A percentile compares a stretch with the other conserved stretches of the same genome.
These are phyloP conservation scores for Crithidia brevicula DNA, from an alignment of 208 protist species.

Conservation along the genomic window DNA sequence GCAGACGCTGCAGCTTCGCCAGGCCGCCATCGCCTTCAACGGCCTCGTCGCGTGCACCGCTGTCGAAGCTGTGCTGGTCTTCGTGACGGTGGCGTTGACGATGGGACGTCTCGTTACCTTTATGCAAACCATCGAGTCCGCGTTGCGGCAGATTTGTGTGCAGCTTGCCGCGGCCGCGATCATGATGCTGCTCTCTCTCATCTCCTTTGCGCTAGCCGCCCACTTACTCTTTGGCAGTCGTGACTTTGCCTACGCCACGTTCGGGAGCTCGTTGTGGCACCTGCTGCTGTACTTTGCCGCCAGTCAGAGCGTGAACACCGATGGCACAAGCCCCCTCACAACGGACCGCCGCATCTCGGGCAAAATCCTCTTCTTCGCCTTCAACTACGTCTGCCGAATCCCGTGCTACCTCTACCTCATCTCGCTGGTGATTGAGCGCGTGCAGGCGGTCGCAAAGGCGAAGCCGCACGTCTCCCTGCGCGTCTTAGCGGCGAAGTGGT, in stretches of 20 bases:
- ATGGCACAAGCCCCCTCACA: background rate
- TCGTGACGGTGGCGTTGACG: background rate
- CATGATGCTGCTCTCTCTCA: slow-evolving; percentile 9
- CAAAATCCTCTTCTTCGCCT: background rate
- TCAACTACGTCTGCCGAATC: slow-evolving; percentile 10
- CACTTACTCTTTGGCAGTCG: slow-evolving; percentile 29
- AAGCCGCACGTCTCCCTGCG: slow-evolving; percentile 16
- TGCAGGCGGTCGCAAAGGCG: slow-evolving; percentile 4
- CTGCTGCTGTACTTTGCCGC: slow-evolving; percentile 8
- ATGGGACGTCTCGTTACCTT: background rate
- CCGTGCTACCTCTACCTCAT: slow-evolving; percentile 10
- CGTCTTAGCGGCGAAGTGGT: slow-evolving; percentile 25
- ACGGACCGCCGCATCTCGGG: background rate
- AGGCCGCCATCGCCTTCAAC: slow-evolving; percentile 4
- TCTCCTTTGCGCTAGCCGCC: slow-evolving; percentile 21
- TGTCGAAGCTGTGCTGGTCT: slow-evolving; percentile 9
- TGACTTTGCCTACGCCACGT: slow-evolving; percentile 6
- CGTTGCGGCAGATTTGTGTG: slow-evolving; percentile 12
- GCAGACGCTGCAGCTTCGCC: background rate
- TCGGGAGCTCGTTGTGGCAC: slow-evolving; percentile 2
- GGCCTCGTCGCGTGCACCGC: background rate
- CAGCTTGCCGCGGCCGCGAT: slow-evolving; percentile 1
- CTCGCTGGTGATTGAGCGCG: slow-evolving; percentile 7
- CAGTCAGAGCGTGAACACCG: background rate
- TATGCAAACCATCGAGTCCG: slow-evolving; percentile 5